Evolutionary conservation across 352 stramenopile species (phyloP), one percentile per base, ranked within the genome.

Genomic region (Globisporangium orthogonon): DNA sequence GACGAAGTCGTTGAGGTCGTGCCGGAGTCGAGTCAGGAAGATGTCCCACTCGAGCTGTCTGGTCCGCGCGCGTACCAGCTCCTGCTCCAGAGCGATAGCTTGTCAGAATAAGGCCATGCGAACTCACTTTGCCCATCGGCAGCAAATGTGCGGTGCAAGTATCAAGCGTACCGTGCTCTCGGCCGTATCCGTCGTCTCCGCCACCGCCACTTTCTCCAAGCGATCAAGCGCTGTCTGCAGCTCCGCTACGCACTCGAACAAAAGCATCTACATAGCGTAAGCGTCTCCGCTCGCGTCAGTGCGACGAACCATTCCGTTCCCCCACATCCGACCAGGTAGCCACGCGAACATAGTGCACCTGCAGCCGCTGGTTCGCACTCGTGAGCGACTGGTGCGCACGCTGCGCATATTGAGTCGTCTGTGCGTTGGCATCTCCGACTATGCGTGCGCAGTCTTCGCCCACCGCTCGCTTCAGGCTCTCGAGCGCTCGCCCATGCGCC

Each of bases 171-270:
- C 71, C 71, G 65, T 73, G 73, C 60, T 73, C 70, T 74, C 63
- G 56, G 61, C 70, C 63, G 62, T 58, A 31, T 73, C 60, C 2
- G 54, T 47, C 50, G 37, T 61, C 48, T 75, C 58, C 40, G 52
- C 35, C 17, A 63, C n/a, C 29, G 33, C 53, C 35, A 73, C 15
- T 40, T 40, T 44, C 4, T 79, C 61, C 49, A 79, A 66, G 43
- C 66, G 63, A 33, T 64, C 39, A 0, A 76, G 47, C 17, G 66
- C 71, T 47, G 73, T 75, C 60, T 74, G 70, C 52, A 75, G 71
- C 58, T 79, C 71, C 44, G 60, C 66, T 33, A 73, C 58, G 51
- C 71, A 77, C 51, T 79, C 71, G 30, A 58, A 71, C 37, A 77
- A 63, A 13, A 79, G 33, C 5, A 56, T 69, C 71, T 79, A 37